Evolutionary conservation across 2,329 filamentous ascomycete species (phyloP).

Genomic region (Metarhizium brunneum): DNA sequence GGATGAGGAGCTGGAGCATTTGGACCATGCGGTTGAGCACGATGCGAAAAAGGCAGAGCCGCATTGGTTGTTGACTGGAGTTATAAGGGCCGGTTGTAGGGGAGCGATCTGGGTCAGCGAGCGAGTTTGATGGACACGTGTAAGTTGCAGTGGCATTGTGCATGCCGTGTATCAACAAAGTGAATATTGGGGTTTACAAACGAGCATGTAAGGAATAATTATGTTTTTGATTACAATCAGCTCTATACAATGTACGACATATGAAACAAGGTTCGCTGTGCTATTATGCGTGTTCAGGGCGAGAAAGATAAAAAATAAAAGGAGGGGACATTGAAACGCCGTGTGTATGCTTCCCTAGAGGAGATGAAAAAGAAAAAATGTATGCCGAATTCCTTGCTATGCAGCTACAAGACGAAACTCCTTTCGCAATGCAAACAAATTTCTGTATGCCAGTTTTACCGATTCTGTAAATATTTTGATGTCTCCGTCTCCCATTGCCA

Average conservation of each 20-base stretch:
- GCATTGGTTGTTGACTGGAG: slow-evolving; percentile 77
- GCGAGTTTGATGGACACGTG: slow-evolving; percentile 40
- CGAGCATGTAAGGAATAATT: background rate
- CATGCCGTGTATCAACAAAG: background rate
- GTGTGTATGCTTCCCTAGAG: slow-evolving; percentile 1
- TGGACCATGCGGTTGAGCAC: slow-evolving; percentile 90
- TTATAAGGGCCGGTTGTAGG: slow-evolving; percentile 83
- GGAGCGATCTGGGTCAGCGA: slow-evolving; percentile 91
- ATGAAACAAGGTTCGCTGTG: background rate
- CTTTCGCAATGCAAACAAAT: slow-evolving; percentile 16
- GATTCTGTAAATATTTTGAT: background rate
- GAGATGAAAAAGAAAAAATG: background rate
- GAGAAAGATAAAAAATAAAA: background rate
- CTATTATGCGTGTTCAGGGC: background rate
- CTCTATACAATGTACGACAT: background rate
- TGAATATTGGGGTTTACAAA: background rate
- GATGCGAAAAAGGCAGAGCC: slow-evolving; percentile 85
- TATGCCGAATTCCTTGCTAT: background rate
- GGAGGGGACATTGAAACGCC: background rate
- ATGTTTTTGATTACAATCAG: slow-evolving; percentile 3
- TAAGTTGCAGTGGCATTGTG: background rate
- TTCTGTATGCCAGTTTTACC: slow-evolving; percentile 13
- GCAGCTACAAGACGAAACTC: background rate
- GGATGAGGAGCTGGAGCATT: slow-evolving; percentile 93
- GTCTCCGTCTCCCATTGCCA: background rate